Conservation (phyloP, 805 yeast species). For the Maudiozyma bulderi region DNA sequence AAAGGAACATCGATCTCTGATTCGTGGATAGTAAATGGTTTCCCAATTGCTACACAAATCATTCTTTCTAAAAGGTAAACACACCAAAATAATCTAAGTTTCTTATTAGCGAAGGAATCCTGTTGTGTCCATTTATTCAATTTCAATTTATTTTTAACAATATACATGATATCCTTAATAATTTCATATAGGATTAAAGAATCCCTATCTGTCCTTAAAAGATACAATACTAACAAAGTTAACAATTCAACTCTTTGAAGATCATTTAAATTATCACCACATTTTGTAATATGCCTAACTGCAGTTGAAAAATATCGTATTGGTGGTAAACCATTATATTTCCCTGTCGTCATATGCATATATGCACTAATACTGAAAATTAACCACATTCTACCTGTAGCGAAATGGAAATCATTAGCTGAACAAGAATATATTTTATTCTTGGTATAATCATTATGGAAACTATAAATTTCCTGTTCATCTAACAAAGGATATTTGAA, state of each 20-base stretch:
- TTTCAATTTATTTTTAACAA: constrained; percentile 15
- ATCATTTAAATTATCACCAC: constrained; percentile 32
- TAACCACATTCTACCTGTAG: constrained; percentile 47
- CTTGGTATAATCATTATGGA: constrained; percentile 40
- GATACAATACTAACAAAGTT: constrained; percentile 42
- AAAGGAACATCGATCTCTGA: constrained; percentile 41
- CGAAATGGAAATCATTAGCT: constrained; percentile 36
- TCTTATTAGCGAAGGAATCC: constrained; percentile 28
- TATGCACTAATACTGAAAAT: constrained; percentile 44
- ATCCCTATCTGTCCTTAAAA: constrained; percentile 53
- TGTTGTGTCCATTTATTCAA: constrained; percentile 21
- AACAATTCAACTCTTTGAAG: constrained; percentile 44
- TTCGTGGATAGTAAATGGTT: constrained; percentile 44
- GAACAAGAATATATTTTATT: constrained; percentile 32
- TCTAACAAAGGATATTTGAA: constrained; percentile 49
- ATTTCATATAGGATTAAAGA: constrained; percentile 44
- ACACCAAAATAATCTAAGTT: constrained; percentile 54
- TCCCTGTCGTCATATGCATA: constrained; percentile 45
- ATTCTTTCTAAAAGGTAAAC: constrained; percentile 50
- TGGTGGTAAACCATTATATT: constrained; percentile 45
- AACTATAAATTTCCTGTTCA: constrained; percentile 41
- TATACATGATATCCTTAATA: constrained; percentile 41
- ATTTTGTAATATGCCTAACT: constrained; percentile 43
- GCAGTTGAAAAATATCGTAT: constrained; percentile 51
- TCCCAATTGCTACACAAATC: constrained; percentile 54